Evolutionary conservation across 1,284 basidiomycete genomes (phyloP), one percentile per base, ranked within the genome.

Genomic region (Puccinia horiana): DNA sequence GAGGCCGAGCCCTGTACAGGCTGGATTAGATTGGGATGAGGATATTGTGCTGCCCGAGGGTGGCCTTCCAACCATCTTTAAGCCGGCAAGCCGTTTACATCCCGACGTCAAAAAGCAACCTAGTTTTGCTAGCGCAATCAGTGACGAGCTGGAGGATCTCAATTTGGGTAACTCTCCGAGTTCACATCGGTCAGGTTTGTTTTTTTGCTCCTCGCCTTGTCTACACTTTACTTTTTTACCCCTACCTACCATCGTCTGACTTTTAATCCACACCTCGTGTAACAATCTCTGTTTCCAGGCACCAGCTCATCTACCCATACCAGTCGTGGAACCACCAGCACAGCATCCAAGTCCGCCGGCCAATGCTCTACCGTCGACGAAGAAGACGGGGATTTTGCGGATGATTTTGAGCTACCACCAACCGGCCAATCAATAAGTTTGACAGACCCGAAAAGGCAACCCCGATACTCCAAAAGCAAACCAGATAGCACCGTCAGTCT

Each of bases 1-100:
- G 42, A 81, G 44, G 61, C 49, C 72, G 1, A 74, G 56, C 52
- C 72, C 72, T 8, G 61, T 74, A 26, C 79, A 81, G 61, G 70
- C 79, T 47, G 79, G 79, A 4, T 44, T 81, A 18, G 79, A 81
- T 81, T 81, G 79, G 79, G 79, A 81, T 75, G 70, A 81, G 26
- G 79, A 81, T 56, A 42, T 81, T 40, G 56, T 81, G 18, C 47
- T 81, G 47, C 79, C 79, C 29, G 70, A 81, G 11, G 70, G 70
- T 2, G 70, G 52, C 29, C 70, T 73, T 32, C 47, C 54, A 37
- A 73, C 70, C 14, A 16, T 73, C 29, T 73, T 73, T 35, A 73
- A 49, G 16, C 70, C 70, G 1, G 37, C 18, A 47, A 35, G 26
- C 61, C 69, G 44, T 16, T 52, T 23, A n/a, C 20, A 32, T 37